These are phyloP conservation scores for Neodidymelliopsis sp. DNA, from an alignment of 2,329 filamentous ascomycete genomes.

Conservation along the genomic window DNA sequence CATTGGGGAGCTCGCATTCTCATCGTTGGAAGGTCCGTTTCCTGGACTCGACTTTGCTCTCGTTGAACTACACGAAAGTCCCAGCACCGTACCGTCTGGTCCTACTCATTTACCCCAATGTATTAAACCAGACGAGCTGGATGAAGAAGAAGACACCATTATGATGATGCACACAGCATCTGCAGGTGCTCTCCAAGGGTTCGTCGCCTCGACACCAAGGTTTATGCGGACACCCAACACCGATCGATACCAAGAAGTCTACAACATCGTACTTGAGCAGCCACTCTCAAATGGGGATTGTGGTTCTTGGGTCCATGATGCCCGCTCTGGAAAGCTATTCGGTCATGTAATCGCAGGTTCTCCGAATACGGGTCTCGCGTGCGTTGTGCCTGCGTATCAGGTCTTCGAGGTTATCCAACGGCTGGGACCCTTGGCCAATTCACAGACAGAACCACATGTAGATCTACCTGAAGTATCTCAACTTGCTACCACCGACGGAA, in stretches of 20 bases:
- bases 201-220: slow-evolving; percentile 4
- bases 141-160: too few relatives aligned
- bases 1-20: too few relatives aligned
- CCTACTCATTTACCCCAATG: too few relatives aligned
- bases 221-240: slow-evolving; percentile 15
- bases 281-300: slow-evolving; percentile 23
- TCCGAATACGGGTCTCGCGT: slow-evolving; percentile 10
- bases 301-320: slow-evolving; percentile 22
- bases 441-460: too few relatives aligned
- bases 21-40: too few relatives aligned
- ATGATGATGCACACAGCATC: background rate
- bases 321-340: slow-evolving; percentile 11
- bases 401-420: background rate
- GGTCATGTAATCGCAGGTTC: slow-evolving; percentile 30
- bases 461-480: too few relatives aligned
- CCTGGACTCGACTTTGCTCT: too few relatives aligned
- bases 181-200: background rate
- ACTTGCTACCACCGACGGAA: too few relatives aligned
- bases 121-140: too few relatives aligned
- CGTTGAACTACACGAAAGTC: too few relatives aligned
- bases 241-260: slow-evolving; percentile 20
- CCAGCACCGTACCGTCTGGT: too few relatives aligned
- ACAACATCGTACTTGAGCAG: slow-evolving; percentile 8
- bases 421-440: too few relatives aligned
- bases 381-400: slow-evolving; percentile 22